Evolutionary conservation across 2,329 filamentous ascomycete species (phyloP), one percentile per base, ranked within the genome.

Genomic region (Leptographium procerum): DNA sequence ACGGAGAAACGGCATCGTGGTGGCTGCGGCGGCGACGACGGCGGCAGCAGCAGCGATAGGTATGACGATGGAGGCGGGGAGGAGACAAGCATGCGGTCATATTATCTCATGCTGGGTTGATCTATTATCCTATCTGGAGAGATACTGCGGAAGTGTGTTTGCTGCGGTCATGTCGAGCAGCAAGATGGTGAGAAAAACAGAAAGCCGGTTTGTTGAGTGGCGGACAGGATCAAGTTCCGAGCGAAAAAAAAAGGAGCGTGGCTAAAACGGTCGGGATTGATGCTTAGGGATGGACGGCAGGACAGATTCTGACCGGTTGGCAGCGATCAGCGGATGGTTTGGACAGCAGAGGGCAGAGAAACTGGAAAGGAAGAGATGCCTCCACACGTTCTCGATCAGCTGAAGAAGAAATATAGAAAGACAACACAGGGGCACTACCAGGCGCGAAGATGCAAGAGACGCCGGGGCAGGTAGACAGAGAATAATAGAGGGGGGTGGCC

Each of bases 1-100:
- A 72, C 81, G 81, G 72, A 83, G 73, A 65, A 84, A 81, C 66
- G 81, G 79, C 81, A 84, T 84, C 66, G 63, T 71, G 68, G 67
- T 65, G 34, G 52, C n/a, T n/a, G n/a, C n/a, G n/a, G n/a, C n/a
- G n/a, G n/a, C n/a, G n/a, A n/a, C n/a, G n/a, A n/a, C n/a, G n/a
- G n/a, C n/a, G n/a, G n/a, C n/a, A n/a, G n/a, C n/a, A n/a, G n/a
- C 47, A 36, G 47, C 34, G 31, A 43, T 22, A 22, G n/a, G n/a
- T 33, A 14, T 22, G 55, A 34, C 47, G 48, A 51, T 43, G 26
- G 48, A 14, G 34, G 36, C n/a, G 34, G 9, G 50, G 50, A 3
- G 45, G 14, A 11, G 50, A 28, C 22, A n/a, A 48, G 34, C 56
- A 57, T 31, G 50, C 50, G 24, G 24, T 57, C 56, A 53, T n/a